phyloP scores from a whole-genome alignment of 1,139 yeast genomes.

The Suhomyces anneliseae region DNA sequence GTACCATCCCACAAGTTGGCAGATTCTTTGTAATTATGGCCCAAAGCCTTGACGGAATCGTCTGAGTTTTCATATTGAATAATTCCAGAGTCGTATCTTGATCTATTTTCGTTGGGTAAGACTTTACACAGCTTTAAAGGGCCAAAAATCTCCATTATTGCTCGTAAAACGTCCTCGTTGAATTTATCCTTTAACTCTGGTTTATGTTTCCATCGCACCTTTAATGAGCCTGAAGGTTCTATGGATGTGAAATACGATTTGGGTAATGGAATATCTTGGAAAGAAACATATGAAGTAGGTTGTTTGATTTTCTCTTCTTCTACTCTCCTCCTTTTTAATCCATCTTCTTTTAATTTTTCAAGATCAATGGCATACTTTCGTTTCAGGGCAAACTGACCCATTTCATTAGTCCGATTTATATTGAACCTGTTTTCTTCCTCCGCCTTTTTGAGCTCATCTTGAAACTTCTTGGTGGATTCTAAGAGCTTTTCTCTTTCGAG shows the following conservation, averaged over 20 bases:
- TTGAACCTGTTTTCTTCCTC: constrained; percentile 20
- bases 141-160: constrained; percentile 52
- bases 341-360: constrained; percentile 34
- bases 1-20: constrained; percentile 50
- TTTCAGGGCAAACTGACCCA: constrained; percentile 5
- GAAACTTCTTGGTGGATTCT: constrained; percentile 32
- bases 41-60: constrained; percentile 34
- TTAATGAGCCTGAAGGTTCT: constrained; percentile 8
- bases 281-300: constrained; percentile 20
- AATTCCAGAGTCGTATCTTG: constrained; percentile 40
- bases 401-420: constrained; percentile 4
- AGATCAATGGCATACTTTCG: constrained; percentile 19
- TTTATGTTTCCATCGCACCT: constrained; percentile 47
- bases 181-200: constrained; percentile 35
- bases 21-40: constrained; percentile 42
- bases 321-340: constrained; percentile 26
- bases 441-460: constrained; percentile 33
- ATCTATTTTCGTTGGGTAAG: constrained; percentile 13
- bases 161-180: constrained; percentile 29
- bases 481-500: constrained; percentile 18
- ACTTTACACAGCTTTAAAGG: constrained; percentile 22
- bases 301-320: constrained; percentile 17
- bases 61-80: constrained; percentile 28
- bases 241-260: constrained; percentile 2
- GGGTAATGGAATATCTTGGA: constrained; percentile 18